Percentiles rank a stretch among this genome's conserved stretches.
phyloP scores from a whole-genome alignment of 805 yeast genomes.

The Lipomyces chichibuensis region DNA sequence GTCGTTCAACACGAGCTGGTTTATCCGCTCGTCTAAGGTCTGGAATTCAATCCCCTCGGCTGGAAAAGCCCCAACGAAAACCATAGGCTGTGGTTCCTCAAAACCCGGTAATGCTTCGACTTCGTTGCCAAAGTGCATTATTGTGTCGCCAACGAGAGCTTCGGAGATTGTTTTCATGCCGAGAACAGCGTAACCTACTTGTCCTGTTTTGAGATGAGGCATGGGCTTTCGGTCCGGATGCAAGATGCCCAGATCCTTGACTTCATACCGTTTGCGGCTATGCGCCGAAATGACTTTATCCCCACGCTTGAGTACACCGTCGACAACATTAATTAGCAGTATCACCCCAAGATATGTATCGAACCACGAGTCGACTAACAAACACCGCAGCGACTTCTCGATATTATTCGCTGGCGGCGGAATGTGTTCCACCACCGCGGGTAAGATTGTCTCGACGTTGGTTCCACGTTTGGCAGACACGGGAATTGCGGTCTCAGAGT shows the following conservation, averaged over 20 bases:
- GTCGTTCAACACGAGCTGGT: constrained; percentile 85
- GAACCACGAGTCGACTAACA: constrained; percentile 97
- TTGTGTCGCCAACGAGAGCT: constrained; percentile 90
- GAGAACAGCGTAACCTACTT: constrained; percentile 91
- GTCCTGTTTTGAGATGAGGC: constrained; percentile 75
- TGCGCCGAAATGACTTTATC: constrained; percentile 77
- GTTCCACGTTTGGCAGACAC: constrained; percentile 92
- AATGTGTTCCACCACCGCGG: constrained; percentile 77
- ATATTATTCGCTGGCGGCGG: constrained; percentile 71
- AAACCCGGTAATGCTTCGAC: constrained; percentile 89
- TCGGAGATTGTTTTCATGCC: constrained; percentile 89
- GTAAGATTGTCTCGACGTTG: constrained; percentile 76
- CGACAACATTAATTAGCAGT: constrained; percentile 78
- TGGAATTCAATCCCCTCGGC: constrained; percentile 92
- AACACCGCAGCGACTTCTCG: constrained; percentile 62
- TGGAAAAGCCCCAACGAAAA: constrained; percentile 96
- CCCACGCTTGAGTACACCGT: constrained; percentile 76
- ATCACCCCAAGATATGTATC: constrained; percentile 92
- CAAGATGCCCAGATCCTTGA: constrained; percentile 93
- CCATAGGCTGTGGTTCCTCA: constrained; percentile 98
- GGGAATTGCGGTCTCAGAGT: constrained; percentile 70
- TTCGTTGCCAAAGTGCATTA: constrained; percentile 56
- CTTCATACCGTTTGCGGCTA: constrained; percentile 75
- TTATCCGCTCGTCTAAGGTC: constrained; percentile 84
- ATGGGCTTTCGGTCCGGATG: constrained; percentile 81